Base-by-base conservation (phyloP, 805 yeast genomes). In the Yarrowia divulgata region DNA sequence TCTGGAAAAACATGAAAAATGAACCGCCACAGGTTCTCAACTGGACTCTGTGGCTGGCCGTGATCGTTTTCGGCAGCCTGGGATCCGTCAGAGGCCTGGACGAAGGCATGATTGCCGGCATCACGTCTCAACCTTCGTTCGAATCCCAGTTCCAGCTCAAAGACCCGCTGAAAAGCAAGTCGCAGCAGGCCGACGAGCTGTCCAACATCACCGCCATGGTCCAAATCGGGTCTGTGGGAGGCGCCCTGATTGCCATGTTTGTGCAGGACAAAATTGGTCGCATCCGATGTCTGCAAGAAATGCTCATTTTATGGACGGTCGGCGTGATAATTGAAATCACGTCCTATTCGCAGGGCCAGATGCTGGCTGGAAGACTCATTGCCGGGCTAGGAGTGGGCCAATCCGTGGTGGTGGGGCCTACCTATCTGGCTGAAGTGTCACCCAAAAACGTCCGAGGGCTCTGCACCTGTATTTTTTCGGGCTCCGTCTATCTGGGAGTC, bases 1-100 rank as follows among this genome's bases (percentile, higher is more conserved):
- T 48, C 52, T 48, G 52, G 52, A 48, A 48, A 48, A 48, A 48
- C 35, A 48, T 48, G 52, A 48, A 48, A 9, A 48, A 48, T 29
- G 52, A 48, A 48, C 52, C 52, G 52, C 52, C 52, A 0, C 52
- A 48, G 37, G 52, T 48, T 14, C 52, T 48, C 52, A 48, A 48
- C 35, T 48, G 52, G 52, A 48, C 52, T 48, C 35, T 48, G 35
- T 48, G 52, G 52, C 52, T 48, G 2, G 52, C 35, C 1, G 52
- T 48, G 9, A 48, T 48, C 12, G 52, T 48, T 14, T 48, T 48
- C 16, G 52, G 52, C 13, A 48, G 52, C 9, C 52, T 48, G 35
- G 52, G 52, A 6, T 48, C 52, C 13, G 52, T 48, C 16, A 18
- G 52, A 29, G 52, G 52, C 1, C 52, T 48, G 35, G 52, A 48